Evolutionary conservation across 345 rosid genomes (phyloP).

Genomic region (Eucalyptus shirleyi): DNA sequence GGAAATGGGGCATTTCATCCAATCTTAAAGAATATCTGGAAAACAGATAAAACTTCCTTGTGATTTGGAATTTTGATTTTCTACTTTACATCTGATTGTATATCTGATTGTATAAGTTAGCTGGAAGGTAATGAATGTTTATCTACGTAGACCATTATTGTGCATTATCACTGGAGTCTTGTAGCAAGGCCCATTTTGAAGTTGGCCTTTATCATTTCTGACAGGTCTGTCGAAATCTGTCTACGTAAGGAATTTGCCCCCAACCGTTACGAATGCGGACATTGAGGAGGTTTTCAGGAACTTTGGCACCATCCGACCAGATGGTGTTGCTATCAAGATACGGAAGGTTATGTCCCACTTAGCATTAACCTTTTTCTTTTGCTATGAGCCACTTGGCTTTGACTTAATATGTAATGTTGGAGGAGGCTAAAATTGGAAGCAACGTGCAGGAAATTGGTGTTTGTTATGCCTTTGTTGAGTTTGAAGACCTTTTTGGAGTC

Average conservation of each 20-base stretch:
- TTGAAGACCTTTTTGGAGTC: slow-evolving; percentile 74
- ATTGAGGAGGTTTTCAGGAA: slow-evolving; percentile 75
- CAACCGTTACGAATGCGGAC: slow-evolving; percentile 62
- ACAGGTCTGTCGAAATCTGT: slow-evolving; percentile 91
- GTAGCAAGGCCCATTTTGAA: not conserved
- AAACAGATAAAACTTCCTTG: not conserved
- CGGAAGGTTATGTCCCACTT: slow-evolving; percentile 48
- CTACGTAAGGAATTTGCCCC: slow-evolving; percentile 91
- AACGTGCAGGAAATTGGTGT: slow-evolving; percentile 65
- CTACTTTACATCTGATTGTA: not conserved
- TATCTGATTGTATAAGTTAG: not conserved
- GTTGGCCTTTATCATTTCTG: not conserved
- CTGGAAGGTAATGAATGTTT: not conserved
- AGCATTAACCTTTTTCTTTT: not conserved
- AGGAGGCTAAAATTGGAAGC: not conserved
- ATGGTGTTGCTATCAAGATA: slow-evolving; percentile 78
- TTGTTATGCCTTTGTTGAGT: slow-evolving; percentile 97
- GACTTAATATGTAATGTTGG: not conserved
- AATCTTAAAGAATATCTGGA: not conserved
- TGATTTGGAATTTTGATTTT: not conserved
- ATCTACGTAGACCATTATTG: not conserved
- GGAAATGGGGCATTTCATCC: not conserved
- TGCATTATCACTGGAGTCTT: slow-evolving; percentile 7
- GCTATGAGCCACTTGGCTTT: not conserved
- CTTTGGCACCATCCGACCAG: slow-evolving; percentile 83